Base-by-base conservation (phyloP, 768 basidiomycete genomes). In the Tricholoma terreum region DNA sequence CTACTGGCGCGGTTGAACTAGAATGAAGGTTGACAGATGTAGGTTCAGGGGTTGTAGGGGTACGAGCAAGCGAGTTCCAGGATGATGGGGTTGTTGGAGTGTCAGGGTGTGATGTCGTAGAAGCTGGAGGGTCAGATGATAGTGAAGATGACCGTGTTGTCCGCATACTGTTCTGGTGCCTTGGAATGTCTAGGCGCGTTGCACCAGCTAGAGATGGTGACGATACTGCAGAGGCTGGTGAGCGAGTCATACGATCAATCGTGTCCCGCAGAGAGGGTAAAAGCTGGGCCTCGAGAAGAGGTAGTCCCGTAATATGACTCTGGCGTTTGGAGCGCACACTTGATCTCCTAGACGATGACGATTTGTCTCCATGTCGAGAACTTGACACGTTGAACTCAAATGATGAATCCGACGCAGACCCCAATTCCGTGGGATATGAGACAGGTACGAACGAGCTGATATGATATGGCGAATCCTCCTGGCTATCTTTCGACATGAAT, bases 181-280 rank as follows among this genome's bases (percentile, higher is more conserved):
- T 57, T 31, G 57, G 56, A 45, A 57, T 50, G 6, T 45, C 57
- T 24, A 63, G 55, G 42, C 55, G 57, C 33, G 53, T 54, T 55
- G 42, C 30, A 35, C 46, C 52, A 48, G 10, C 56, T 33, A 27
- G 17, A 31, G 33, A 27, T 49, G 55, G 34, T 14, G 56, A 49
- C 9, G 62, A 31, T 10, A 59, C 57, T 58, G 56, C 54, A 55
- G 70, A 70, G 38, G 75, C 75, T 1, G 83, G 81, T 12, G 78
- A 73, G 52, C 79, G 74, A 2, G 89, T 90, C 89, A 90, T 91
- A 46, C 83, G 80, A 62, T 86, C 81, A 35, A 91, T 79, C 0
- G 89, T 91, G 55, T 90, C 88, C 40, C 82, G 77, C 34, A 91
- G 73, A 15, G 87, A 85, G 8, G 89, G 89, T 35, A 90, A 68